Evolutionary conservation across 768 basidiomycete species (phyloP).

Genomic region (Russula ochroleuca): DNA sequence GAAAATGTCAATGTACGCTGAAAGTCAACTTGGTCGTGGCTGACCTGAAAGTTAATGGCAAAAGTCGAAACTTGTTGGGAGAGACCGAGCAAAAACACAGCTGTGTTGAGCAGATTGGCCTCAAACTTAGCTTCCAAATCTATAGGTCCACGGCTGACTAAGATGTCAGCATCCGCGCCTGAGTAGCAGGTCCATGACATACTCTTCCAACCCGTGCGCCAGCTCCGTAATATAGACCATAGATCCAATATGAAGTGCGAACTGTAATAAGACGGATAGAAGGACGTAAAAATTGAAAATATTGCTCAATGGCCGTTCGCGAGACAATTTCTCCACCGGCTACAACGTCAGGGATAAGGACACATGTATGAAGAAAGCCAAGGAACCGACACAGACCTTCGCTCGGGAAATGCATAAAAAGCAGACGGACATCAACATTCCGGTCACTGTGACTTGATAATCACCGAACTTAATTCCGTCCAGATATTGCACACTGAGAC

Average conservation of each 20-base stretch:
- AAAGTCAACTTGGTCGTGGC: slow-evolving; percentile 13
- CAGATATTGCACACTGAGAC: slow-evolving; percentile 92
- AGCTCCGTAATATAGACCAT: slow-evolving; percentile 92
- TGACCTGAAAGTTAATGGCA: slow-evolving; percentile 92
- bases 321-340: slow-evolving; percentile 95
- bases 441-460: slow-evolving; percentile 96
- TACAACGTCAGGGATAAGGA: slow-evolving; percentile 33
- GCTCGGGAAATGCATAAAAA: slow-evolving; percentile 98
- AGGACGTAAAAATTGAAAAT: slow-evolving; percentile 97
- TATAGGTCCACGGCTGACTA: slow-evolving; percentile 60
- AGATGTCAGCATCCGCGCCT: slow-evolving; percentile 8
- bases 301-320: slow-evolving; percentile 88
- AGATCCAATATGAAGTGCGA: slow-evolving; percentile 86
- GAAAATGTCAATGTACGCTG: slow-evolving; percentile 4
- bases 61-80: slow-evolving; percentile 99
- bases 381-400: slow-evolving; percentile 54
- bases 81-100: slow-evolving; percentile 91
- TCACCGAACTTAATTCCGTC: slow-evolving; percentile 99
- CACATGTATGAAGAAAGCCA: not conserved
- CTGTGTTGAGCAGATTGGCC: slow-evolving; percentile 90
- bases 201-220: slow-evolving; percentile 74
- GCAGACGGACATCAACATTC: slow-evolving; percentile 96
- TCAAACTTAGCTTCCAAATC: slow-evolving; percentile 97
- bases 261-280: slow-evolving; percentile 86
- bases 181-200: slow-evolving; percentile 33